Evolutionary conservation across 306 rosid genomes (phyloP).

Genomic region (Luffa aegyptiaca): DNA sequence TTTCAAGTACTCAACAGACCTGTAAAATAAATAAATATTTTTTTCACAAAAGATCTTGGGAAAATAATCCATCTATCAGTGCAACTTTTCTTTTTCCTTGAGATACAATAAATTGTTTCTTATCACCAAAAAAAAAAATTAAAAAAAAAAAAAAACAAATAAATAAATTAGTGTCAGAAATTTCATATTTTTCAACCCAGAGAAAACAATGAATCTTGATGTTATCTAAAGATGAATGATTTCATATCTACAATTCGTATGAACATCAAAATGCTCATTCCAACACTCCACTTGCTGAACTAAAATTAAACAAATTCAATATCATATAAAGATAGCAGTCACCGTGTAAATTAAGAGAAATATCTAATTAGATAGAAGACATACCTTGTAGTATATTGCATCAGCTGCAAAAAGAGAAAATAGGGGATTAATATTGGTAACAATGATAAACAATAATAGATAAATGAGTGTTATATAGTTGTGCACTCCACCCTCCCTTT

Average conservation of each 20-base stretch:
- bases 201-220: neutral
- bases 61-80: neutral
- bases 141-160: too few species aligned
- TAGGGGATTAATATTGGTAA: slow-evolving; percentile 6
- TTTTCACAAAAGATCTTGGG: neutral
- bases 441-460: neutral
- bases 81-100: neutral
- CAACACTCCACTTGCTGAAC: neutral
- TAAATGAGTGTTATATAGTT: neutral
- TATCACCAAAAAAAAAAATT: too few species aligned
- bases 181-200: neutral
- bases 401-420: slow-evolving; percentile 45
- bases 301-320: neutral
- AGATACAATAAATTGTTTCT: too few species aligned
- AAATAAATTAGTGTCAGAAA: neutral
- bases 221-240: neutral
- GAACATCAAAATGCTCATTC: neutral
- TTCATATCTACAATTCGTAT: neutral
- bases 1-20: neutral
- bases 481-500: neutral
- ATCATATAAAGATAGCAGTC: neutral
- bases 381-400: slow-evolving; percentile 63
- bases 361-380: slow-evolving; percentile 7
- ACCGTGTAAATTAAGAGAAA: neutral
- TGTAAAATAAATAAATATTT: too few species aligned